Conservation (phyloP, 1,284 basidiomycete genomes). For the Inonotus hispidus region DNA sequence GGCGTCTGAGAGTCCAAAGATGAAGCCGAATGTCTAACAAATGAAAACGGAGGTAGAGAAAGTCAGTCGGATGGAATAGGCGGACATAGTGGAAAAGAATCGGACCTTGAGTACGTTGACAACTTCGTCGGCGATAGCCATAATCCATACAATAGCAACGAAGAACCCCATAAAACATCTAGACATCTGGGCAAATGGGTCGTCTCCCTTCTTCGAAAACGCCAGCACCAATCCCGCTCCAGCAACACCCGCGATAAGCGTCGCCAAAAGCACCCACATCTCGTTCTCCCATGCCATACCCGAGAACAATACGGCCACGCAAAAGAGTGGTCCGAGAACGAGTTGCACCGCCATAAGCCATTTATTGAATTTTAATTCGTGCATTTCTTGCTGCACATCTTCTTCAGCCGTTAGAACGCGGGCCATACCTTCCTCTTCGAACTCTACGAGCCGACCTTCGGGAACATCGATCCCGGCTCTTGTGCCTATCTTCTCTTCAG, state of each 20-base stretch:
- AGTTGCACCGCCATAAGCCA: conserved; percentile 81
- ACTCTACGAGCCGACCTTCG: conserved; percentile 49
- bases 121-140: conserved; percentile 92
- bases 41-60: not conserved
- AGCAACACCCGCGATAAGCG: conserved; percentile 49
- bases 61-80: not conserved
- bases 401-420: conserved; percentile 59
- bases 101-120: conserved; percentile 79
- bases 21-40: conserved; percentile 81
- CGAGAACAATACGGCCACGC: conserved; percentile 67
- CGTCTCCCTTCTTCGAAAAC: conserved; percentile 56
- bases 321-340: conserved; percentile 73
- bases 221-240: conserved; percentile 53
- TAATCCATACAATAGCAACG: conserved; percentile 90
- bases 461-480: conserved; percentile 21
- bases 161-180: conserved; percentile 87
- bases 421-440: conserved; percentile 67
- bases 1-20: conserved; percentile 94
- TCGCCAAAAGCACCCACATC: conserved; percentile 51
- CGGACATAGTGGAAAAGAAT: conserved; percentile 4
- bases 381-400: conserved; percentile 56
- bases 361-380: conserved; percentile 68
- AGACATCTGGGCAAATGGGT: conserved; percentile 58
- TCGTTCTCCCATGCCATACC: conserved; percentile 41
- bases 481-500: conserved; percentile 34